A percentile compares a stretch with the other conserved stretches of the same genome.
Evolutionary conservation across 2,329 filamentous ascomycete genomes (phyloP).

Genomic region (Emmonsiellopsis sp.): DNA sequence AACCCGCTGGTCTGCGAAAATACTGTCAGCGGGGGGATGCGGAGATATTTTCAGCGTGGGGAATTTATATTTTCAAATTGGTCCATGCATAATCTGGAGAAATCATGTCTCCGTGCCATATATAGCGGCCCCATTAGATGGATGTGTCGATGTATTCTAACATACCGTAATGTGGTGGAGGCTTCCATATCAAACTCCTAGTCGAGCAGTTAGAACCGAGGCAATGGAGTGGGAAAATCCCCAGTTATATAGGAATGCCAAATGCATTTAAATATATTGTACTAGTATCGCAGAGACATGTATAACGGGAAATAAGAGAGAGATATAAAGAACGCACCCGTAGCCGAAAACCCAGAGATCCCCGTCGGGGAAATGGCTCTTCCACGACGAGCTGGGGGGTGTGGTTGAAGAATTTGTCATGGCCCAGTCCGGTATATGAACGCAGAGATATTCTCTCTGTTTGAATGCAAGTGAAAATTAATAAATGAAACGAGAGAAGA

Average conservation of each 20-base stretch:
- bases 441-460: not conserved
- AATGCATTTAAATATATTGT: too few species aligned
- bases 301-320: not conserved
- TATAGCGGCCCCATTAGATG: too few species aligned
- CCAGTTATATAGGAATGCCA: too few species aligned
- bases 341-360: slow-evolving; percentile 98
- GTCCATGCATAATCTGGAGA: too few species aligned
- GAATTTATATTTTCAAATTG: too few species aligned
- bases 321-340: slow-evolving; percentile 52
- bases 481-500: too few species aligned
- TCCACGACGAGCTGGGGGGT: slow-evolving; percentile 27
- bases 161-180: slow-evolving; percentile 87
- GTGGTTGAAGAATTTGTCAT: not conserved
- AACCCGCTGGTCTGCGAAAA: slow-evolving; percentile 60
- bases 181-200: slow-evolving; percentile 96
- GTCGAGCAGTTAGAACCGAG: not conserved
- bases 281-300: not conserved
- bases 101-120: too few species aligned
- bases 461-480: too few species aligned
- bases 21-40: not conserved
- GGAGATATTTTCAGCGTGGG: not conserved
- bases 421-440: not conserved
- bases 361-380: slow-evolving; percentile 36
- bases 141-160: not conserved
- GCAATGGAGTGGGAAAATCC: too few species aligned